These are phyloP conservation scores for Zasmidium cellare DNA, from an alignment of 2,329 filamentous ascomycete genomes.

Conservation along the genomic window DNA sequence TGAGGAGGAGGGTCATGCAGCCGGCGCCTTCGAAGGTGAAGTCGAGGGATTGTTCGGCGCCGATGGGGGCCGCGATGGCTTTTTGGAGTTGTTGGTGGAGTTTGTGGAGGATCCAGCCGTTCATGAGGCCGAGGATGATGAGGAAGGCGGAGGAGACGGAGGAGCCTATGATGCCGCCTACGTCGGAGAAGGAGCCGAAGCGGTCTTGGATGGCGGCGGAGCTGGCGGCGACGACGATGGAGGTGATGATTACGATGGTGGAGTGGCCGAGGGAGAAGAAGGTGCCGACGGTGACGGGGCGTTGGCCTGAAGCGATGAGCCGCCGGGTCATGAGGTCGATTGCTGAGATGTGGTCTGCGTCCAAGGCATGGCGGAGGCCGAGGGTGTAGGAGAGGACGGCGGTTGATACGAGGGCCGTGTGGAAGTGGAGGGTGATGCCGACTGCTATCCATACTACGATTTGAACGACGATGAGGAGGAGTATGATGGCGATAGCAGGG, in stretches of 20 bases:
- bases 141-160: constrained; percentile 82
- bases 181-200: constrained; percentile 75
- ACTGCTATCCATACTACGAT: constrained; percentile 59
- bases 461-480: constrained; percentile 55
- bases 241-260: constrained; percentile 89
- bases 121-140: constrained; percentile 78
- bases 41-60: constrained; percentile 42
- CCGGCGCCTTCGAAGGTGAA: constrained; percentile 76
- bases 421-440: constrained; percentile 53
- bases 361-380: constrained; percentile 89
- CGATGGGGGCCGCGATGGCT: constrained; percentile 53
- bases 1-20: constrained; percentile 69
- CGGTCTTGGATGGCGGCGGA: constrained; percentile 77
- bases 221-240: constrained; percentile 87
- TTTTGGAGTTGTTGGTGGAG: constrained; percentile 68
- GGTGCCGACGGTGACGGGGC: constrained; percentile 87
- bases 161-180: constrained; percentile 88
- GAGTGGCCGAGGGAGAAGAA: constrained; percentile 94
- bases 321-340: constrained; percentile 95
- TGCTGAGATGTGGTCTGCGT: constrained; percentile 90
- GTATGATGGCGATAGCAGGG: constrained; percentile 57
- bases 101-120: constrained; percentile 80
- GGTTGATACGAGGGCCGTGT: constrained; percentile 66
- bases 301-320: constrained; percentile 79
- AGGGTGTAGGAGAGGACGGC: constrained; percentile 85